Evolutionary conservation across 345 rosid genomes (phyloP), one percentile per base, ranked within the genome.

Genomic region (Linum tenue): DNA sequence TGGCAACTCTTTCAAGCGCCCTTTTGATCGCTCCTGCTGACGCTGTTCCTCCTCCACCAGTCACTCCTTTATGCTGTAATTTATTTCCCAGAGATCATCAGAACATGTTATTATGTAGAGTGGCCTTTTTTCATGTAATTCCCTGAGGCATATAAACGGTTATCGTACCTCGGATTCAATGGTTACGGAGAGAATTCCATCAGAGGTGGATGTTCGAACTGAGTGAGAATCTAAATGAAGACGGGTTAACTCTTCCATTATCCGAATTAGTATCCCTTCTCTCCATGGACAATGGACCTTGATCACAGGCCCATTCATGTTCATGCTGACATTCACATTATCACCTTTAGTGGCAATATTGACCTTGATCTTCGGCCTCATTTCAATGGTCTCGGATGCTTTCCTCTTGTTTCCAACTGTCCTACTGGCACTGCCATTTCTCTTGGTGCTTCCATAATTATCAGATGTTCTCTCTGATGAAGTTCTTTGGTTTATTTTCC

Each of bases 241-340:
- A 73, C 67, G 73, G 81, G 83, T 81, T 39, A 78, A 66, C 55
- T 76, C 90, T 75, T 85, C 92, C 81, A 94, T 81, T 51, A 91
- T 79, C 79, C 85, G 91, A 3, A 94, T 80, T 76, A 94, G 70
- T 61, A 88, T 51, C 44, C 96, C 92, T 66, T 94, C 99, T 77
- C 80, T 83, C 91, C 88, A 90, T n/a, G 72, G 72, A 77, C 97
- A 85, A 65, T 75, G 79, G 38, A 94, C 73, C 72, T 89, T 92
- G 31, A 91, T 86, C 67, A 74, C 48, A 67, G 87, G 85, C 61
- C 82, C 88, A 53, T 75, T 76, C 7, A 83, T 84, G 7, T 72
- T 80, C 57, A 67, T 64, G 66, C 74, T 71, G 15, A 91, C 80
- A 16, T 70, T 73, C 62, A 83, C 31, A 58, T 72, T 76, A 37